phyloP scores from a whole-genome alignment of 345 rosid genomes.

The Eucalyptus coolabah region DNA sequence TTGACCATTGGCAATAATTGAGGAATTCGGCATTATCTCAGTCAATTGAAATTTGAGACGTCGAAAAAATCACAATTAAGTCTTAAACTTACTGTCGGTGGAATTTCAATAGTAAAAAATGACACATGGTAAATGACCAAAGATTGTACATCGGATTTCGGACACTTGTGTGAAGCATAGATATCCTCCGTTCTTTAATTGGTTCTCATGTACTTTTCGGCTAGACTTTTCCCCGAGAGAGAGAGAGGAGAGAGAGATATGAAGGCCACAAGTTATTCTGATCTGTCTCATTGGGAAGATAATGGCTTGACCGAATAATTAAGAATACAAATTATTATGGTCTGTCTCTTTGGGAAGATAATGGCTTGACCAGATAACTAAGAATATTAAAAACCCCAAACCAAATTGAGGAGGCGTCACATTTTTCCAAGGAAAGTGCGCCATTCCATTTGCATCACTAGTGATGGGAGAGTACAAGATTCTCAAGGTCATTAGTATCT shows the following conservation, averaged over 20 bases:
- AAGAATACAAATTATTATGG: no score
- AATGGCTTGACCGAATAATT: not conserved
- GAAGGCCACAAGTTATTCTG: not conserved
- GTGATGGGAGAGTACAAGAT: not conserved
- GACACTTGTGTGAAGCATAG: not conserved
- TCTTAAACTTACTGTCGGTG: not conserved
- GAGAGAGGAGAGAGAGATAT: not conserved
- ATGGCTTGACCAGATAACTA: not conserved
- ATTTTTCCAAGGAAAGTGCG: not conserved
- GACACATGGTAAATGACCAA: not conserved
- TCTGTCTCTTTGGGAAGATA: not conserved
- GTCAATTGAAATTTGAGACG: not conserved
- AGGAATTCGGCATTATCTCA: not conserved
- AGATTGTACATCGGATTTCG: no score
- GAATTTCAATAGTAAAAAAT: not conserved
- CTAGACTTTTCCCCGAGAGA: no score
- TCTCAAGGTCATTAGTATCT: not conserved
- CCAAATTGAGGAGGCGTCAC: no score
- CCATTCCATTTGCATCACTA: not conserved
- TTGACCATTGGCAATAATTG: not conserved
- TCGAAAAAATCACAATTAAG: not conserved
- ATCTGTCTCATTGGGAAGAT: not conserved
- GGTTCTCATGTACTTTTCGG: no score
- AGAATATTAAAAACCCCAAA: no score
- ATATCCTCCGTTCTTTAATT: no score